Conservation (phyloP, 495 filamentous ascomycete species). For the Penicillium herquei region DNA sequence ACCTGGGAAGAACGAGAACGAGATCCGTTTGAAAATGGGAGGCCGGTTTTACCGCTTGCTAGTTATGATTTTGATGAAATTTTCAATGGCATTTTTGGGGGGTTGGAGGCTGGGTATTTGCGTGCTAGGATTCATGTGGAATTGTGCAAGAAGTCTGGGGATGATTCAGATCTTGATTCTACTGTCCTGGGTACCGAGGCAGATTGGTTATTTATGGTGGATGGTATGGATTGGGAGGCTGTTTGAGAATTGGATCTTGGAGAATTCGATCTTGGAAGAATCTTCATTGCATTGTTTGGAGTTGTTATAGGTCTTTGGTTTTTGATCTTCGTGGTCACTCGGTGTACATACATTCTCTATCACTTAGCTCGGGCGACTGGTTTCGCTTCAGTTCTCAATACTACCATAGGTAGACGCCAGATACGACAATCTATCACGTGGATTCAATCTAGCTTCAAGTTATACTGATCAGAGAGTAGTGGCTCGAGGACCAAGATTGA, state of each 20-base stretch:
- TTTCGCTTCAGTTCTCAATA: not conserved
- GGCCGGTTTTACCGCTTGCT: constrained; percentile 35
- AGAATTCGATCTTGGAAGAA: too few species aligned
- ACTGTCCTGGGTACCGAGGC: too few species aligned
- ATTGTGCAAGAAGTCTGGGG: constrained; percentile 13
- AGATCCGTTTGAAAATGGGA: constrained; percentile 12
- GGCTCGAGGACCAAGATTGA: not conserved
- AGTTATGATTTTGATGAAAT: constrained; percentile 57
- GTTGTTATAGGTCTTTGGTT: not conserved
- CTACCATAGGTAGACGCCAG: not conserved
- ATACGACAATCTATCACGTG: too few species aligned
- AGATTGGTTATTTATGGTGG: constrained; percentile 60
- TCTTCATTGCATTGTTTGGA: constrained; percentile 8
- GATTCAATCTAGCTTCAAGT: too few species aligned
- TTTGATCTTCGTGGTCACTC: too few species aligned
- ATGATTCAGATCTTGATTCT: constrained; percentile 6
- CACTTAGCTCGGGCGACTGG: not conserved
- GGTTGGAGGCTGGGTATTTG: constrained; percentile 34
- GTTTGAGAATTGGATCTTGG: constrained; percentile 24
- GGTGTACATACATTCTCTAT: too few species aligned
- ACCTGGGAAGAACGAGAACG: constrained; percentile 33
- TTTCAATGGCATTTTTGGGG: constrained; percentile 39
- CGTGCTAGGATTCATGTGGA: constrained; percentile 30
- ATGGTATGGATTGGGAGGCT: constrained; percentile 66
- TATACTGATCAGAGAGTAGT: too few species aligned